A percentile compares a stretch with the other conserved stretches of the same genome.
Evolutionary conservation across 23 red algal species (phyloP).

Genomic region (Gracilaria domingensis): DNA sequence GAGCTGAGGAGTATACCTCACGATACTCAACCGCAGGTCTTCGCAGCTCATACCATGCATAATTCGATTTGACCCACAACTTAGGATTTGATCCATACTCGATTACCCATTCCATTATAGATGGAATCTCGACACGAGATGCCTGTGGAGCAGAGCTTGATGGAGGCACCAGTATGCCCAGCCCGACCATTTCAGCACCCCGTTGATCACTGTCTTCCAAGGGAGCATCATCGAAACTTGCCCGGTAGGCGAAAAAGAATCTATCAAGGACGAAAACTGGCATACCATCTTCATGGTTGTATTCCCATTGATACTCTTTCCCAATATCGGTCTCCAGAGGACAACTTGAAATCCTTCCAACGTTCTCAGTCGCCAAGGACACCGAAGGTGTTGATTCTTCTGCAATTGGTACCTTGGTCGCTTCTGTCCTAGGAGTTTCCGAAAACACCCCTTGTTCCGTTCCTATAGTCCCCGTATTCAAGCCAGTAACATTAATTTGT

Average conservation of each 20-base stretch:
- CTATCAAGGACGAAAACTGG: constrained; percentile 60
- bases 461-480: not conserved
- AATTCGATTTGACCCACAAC: constrained; percentile 62
- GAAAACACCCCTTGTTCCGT: not conserved
- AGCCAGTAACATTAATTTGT: not conserved
- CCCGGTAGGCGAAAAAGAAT: constrained; percentile 51
- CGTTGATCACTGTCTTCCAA: constrained; percentile 34
- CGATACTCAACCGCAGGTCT: constrained; percentile 55
- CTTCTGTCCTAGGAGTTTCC: not conserved
- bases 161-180: constrained; percentile 65
- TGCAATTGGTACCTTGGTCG: not conserved
- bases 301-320: constrained; percentile 44
- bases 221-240: constrained; percentile 52
- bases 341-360: constrained; percentile 20
- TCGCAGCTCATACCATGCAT: constrained; percentile 66
- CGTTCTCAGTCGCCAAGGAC: not conserved
- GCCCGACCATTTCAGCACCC: constrained; percentile 32
- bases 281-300: constrained; percentile 47
- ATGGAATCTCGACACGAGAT: constrained; percentile 39
- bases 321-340: constrained; percentile 16
- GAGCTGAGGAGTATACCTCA: constrained; percentile 35
- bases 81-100: constrained; percentile 59
- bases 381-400: too few species aligned
- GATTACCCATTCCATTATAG: constrained; percentile 62
- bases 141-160: constrained; percentile 8